Conservation (phyloP, 1,284 basidiomycete genomes). For the Phlebopus sp. region DNA sequence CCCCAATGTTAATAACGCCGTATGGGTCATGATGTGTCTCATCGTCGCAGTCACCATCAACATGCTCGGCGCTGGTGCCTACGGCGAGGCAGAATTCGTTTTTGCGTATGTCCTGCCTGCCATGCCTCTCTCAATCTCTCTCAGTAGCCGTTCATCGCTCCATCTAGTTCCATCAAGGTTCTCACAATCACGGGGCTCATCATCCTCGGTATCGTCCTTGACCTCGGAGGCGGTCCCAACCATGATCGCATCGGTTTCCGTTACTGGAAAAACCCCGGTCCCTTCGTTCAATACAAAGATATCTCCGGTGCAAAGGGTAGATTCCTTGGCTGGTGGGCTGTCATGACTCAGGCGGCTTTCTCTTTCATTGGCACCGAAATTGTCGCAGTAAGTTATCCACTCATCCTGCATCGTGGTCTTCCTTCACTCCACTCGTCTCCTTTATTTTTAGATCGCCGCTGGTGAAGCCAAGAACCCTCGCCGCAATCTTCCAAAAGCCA, state of each 20-base stretch:
- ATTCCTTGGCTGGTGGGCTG: slow-evolving; percentile 54
- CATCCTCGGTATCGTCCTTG: slow-evolving; percentile 46
- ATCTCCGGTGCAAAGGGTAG: slow-evolving; percentile 48
- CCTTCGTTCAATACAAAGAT: slow-evolving; percentile 45
- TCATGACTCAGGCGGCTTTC: slow-evolving; percentile 64
- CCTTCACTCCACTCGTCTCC: slow-evolving; percentile 6
- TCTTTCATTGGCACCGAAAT: slow-evolving; percentile 77
- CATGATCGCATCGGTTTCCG: slow-evolving; percentile 51
- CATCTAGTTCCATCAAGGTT: slow-evolving; percentile 58
- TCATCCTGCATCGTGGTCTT: background rate
- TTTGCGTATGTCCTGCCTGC: slow-evolving; percentile 39
- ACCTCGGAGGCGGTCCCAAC: slow-evolving; percentile 56
- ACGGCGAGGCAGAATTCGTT: slow-evolving; percentile 57
- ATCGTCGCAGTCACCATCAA: slow-evolving; percentile 67
- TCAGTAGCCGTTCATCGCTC: background rate
- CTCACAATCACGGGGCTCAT: slow-evolving; percentile 51
- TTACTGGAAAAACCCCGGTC: slow-evolving; percentile 55
- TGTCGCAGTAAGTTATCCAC: slow-evolving; percentile 58
- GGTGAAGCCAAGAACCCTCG: slow-evolving; percentile 56
- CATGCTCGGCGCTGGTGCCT: slow-evolving; percentile 51
- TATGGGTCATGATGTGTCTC: slow-evolving; percentile 65
- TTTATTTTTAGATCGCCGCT: slow-evolving; percentile 52
- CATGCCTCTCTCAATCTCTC: background rate
- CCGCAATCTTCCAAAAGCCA: slow-evolving; percentile 55
- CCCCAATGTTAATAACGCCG: slow-evolving; percentile 47